Base-by-base conservation (phyloP, 129 eudicot genomes). In the Logfia minima region DNA sequence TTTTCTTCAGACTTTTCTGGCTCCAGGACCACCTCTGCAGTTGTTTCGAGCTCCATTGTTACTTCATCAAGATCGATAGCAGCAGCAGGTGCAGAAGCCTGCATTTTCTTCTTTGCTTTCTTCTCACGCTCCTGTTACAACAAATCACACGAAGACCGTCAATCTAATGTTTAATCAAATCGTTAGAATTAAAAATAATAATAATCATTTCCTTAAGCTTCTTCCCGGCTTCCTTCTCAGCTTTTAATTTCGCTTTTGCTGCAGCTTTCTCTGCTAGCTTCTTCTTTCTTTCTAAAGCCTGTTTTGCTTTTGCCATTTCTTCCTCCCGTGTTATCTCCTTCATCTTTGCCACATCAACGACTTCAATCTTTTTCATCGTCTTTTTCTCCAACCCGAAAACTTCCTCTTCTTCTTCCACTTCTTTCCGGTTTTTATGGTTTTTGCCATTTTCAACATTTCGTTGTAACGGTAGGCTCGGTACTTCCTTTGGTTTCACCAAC, bases 191-290 rank as follows among this genome's bases (percentile, higher is more conserved):
- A 41, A 41, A 41, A 41, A 41, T 26, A 26, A 26, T 26, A 26
- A 26, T 41, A 48, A 13, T 13, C 3, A 75, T 78, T 86, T 32
- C 97, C 97, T 94, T 91, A 10, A 74, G 93, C 80, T 94, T 94
- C 96, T 89, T 91, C 70, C 89, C 96, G 23, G 96, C 96, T 86
- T 94, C 98, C 71, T 94, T 94, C 72, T 94, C 93, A 8, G 98
- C 97, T 86, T 91, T 91, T 2, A 39, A 0, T 41, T 9, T 41
- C 4, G 14, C 48, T 41, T 39, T 41, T 14, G 84, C 75, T 0
- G 97, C 96, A 0, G 96, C 96, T 85, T 90, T 94, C 83, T 94
- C 98, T 2, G 92, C 90, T 70, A 82, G 64, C 83, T 89, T 91
- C 75, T 89, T 91, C 97, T 91, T 94, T 83, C 98, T 89, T 79